These are phyloP conservation scores for Vigna mungo DNA, from an alignment of 306 rosid species.

Conservation along the genomic window DNA sequence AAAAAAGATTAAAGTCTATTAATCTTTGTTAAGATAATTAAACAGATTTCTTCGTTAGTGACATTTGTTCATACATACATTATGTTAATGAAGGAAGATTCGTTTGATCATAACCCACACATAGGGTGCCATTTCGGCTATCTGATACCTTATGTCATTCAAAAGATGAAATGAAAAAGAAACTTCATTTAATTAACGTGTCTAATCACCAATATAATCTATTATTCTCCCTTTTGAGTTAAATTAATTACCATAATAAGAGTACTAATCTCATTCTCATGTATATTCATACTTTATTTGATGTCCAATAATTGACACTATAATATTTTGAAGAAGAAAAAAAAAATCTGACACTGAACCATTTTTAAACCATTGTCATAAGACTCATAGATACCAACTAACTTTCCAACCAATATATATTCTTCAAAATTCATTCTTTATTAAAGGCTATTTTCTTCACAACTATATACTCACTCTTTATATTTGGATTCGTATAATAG, in stretches of 20 bases:
- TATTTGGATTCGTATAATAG: conserved; percentile 15
- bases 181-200: conserved; percentile 33
- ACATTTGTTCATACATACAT: background rate
- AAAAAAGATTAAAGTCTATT: too few relatives aligned
- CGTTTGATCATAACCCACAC: conserved; percentile 9
- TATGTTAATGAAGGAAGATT: conserved; percentile 10
- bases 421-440: conserved; percentile 2
- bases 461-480: background rate
- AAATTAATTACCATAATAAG: conserved; percentile 14
- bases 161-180: background rate
- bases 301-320: background rate
- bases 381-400: background rate
- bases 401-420: conserved; percentile 12
- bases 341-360: conserved; percentile 1
- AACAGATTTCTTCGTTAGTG: background rate
- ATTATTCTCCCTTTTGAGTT: background rate
- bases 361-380: background rate
- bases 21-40: background rate
- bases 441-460: background rate
- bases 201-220: conserved; percentile 7
- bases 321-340: background rate
- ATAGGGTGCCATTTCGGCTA: conserved; percentile 14
- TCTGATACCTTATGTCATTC: conserved; percentile 1
- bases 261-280: conserved; percentile 35
- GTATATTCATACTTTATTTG: conserved; percentile 31